Percentiles rank a stretch among this genome's conserved stretches.
Conservation (phyloP, 1,284 basidiomycete species). For the Trichosporon ovoides region DNA sequence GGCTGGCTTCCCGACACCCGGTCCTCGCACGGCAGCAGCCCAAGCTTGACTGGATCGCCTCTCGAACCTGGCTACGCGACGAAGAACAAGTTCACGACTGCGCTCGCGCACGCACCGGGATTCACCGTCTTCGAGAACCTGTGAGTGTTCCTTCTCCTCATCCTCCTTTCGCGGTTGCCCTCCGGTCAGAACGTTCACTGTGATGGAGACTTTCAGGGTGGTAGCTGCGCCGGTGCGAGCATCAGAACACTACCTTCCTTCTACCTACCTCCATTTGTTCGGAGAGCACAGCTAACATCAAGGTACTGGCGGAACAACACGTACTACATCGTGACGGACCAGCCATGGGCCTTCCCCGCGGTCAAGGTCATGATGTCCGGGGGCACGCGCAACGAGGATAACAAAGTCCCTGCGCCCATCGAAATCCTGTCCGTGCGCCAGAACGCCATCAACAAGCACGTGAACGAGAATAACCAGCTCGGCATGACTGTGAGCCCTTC, state of each 20-base stretch:
- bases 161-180: no score
- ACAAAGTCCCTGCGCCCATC: neutral
- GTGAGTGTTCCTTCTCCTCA: slow-evolving; percentile 19
- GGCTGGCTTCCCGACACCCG: neutral
- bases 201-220: neutral
- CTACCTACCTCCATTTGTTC: no score
- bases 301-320: slow-evolving; percentile 34
- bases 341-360: slow-evolving; percentile 57
- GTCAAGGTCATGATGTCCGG: slow-evolving; percentile 49
- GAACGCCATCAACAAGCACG: slow-evolving; percentile 7
- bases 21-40: neutral
- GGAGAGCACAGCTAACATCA: neutral
- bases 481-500: slow-evolving; percentile 17
- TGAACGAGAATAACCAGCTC: slow-evolving; percentile 19
- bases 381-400: slow-evolving; percentile 4
- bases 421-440: slow-evolving; percentile 19
- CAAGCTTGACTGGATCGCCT: neutral
- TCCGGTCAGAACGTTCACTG: no score
- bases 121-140: slow-evolving; percentile 34
- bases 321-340: slow-evolving; percentile 30
- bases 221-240: neutral
- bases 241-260: no score
- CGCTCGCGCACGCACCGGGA: slow-evolving; percentile 28
- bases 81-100: slow-evolving; percentile 11
- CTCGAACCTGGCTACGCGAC: neutral